Evolutionary conservation across 768 basidiomycete species (phyloP).

Genomic region (Tricholoma sp.): DNA sequence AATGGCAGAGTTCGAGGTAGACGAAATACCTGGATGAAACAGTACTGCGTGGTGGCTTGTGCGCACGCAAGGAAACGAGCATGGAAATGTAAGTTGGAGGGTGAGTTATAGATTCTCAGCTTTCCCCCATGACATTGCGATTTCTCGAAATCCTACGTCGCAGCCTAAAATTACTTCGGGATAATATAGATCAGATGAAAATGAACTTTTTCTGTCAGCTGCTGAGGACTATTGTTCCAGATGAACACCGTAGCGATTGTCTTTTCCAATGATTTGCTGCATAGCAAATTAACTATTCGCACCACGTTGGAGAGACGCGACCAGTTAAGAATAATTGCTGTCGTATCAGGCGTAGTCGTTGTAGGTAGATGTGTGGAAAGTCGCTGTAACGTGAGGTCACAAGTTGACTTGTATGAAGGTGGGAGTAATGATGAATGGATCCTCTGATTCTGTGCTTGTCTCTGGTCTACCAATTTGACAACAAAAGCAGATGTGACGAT

Average conservation of each 20-base stretch:
- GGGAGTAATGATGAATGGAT: not conserved
- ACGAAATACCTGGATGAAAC: slow-evolving; percentile 53
- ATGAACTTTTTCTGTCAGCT: slow-evolving; percentile 38
- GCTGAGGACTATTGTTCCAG: slow-evolving; percentile 58
- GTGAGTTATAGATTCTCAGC: slow-evolving; percentile 53
- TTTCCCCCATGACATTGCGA: slow-evolving; percentile 37
- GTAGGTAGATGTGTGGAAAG: not conserved
- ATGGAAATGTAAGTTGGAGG: slow-evolving; percentile 54
- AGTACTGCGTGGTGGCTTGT: slow-evolving; percentile 44
- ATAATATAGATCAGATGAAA: not conserved
- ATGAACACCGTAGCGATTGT: slow-evolving; percentile 45
- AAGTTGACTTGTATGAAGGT: not conserved
- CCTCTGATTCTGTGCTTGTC: not conserved
- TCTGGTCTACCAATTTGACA: not conserved
- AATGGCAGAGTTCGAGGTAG: not conserved
- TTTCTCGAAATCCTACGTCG: slow-evolving; percentile 34
- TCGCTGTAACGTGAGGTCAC: not conserved
- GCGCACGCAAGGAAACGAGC: slow-evolving; percentile 58
- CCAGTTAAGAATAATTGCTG: slow-evolving; percentile 64
- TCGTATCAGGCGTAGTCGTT: slow-evolving; percentile 33
- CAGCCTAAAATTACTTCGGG: not conserved
- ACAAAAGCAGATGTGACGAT: not conserved
- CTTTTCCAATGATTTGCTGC: slow-evolving; percentile 37
- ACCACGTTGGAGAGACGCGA: slow-evolving; percentile 58
- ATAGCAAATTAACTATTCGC: slow-evolving; percentile 48